phyloP scores from a whole-genome alignment of 1,284 basidiomycete genomes.

The Butyriboletus appendiculatus region DNA sequence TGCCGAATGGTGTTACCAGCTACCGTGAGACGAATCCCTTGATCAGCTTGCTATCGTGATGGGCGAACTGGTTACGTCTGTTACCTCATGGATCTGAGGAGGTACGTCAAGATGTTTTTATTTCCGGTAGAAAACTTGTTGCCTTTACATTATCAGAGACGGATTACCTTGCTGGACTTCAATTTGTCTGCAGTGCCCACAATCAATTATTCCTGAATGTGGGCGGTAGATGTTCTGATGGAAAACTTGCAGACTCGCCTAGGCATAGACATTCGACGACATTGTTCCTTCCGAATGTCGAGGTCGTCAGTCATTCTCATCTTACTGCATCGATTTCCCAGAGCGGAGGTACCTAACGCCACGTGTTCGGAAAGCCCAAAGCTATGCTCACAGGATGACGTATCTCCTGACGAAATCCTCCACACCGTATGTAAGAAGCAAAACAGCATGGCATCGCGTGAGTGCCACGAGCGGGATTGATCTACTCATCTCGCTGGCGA shows the following conservation, averaged over 20 bases:
- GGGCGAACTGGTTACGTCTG: neutral
- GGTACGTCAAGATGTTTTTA: neutral
- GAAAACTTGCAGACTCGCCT: neutral
- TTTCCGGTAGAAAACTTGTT: neutral
- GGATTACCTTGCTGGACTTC: neutral
- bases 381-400: neutral
- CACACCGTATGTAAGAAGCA: slow-evolving; percentile 1
- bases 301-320: neutral
- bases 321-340: neutral
- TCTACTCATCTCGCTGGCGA: neutral
- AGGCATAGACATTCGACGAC: neutral
- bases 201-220: slow-evolving; percentile 12
- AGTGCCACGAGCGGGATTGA: slow-evolving; percentile 15
- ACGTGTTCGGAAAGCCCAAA: slow-evolving; percentile 1
- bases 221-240: neutral
- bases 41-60: neutral
- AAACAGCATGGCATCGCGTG: slow-evolving; percentile 26
- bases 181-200: slow-evolving; percentile 4
- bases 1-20: neutral
- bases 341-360: slow-evolving; percentile 1
- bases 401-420: neutral
- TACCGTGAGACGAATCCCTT: neutral
- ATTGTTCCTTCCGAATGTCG: too few species aligned
- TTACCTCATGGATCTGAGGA: neutral
- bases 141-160: neutral